Conservation (phyloP, 2,329 filamentous ascomycete species). For the Neophaeococcomyces aloes region DNA sequence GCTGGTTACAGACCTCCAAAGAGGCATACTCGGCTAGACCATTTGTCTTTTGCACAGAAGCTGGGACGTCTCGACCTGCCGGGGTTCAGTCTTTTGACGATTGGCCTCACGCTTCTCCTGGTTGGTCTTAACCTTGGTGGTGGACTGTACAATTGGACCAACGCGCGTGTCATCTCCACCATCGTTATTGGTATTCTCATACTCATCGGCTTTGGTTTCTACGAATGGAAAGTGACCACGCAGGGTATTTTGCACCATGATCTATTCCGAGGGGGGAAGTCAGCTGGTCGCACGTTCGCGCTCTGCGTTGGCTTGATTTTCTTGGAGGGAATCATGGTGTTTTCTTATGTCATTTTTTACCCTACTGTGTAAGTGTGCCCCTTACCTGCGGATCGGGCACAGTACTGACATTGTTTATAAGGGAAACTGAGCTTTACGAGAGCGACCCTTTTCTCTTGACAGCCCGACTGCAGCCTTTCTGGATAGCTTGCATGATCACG, state of each 20-base stretch:
- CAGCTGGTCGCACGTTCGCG: conserved; percentile 15
- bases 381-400: neutral
- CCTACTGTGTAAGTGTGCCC: conserved; percentile 14
- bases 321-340: conserved; percentile 17
- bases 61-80: conserved; percentile 15
- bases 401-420: neutral
- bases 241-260: conserved; percentile 17
- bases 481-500: conserved; percentile 12
- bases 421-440: conserved; percentile 12
- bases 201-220: conserved; percentile 15
- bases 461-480: conserved; percentile 13
- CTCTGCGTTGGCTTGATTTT: conserved; percentile 16
- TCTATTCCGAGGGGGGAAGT: conserved; percentile 13
- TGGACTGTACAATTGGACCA: conserved; percentile 15
- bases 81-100: conserved; percentile 12
- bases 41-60: conserved; percentile 17
- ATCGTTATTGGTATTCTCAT: conserved; percentile 13
- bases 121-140: conserved; percentile 17
- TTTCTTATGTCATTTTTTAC: conserved; percentile 18
- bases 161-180: conserved; percentile 10
- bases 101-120: conserved; percentile 14
- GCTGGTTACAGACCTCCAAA: conserved; percentile 16
- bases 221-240: conserved; percentile 17
- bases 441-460: conserved; percentile 12
- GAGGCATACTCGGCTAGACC: conserved; percentile 15